Evolutionary conservation across 1,284 basidiomycete species (phyloP), one percentile per base, ranked within the genome.

Genomic region (Somion occarium): DNA sequence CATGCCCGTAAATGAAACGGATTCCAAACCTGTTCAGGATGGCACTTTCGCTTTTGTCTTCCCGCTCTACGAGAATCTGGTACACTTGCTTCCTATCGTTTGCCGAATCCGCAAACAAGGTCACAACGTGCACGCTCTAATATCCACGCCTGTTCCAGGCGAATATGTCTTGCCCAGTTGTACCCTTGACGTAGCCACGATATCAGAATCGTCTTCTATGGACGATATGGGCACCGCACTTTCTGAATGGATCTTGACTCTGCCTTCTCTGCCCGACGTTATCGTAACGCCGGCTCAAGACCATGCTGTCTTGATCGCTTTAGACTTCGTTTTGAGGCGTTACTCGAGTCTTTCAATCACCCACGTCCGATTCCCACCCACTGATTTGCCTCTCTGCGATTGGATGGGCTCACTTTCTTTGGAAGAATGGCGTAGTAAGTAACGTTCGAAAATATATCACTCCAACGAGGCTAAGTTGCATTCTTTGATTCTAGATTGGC

Each of bases 401-500:
- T 90, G 88, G 88, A 82, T 89, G 71, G 72, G 76, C 1, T 70
- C 80, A 1, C 66, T 89, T 15, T 71, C 76, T 1, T 55, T 80
- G 15, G 45, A 64, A 22, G 83, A 87, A 63, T 81, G 76, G 74
- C 68, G 65, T 66, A 76, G 83, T 85, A 59, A 48, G 72, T 64
- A 18, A 12, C 20, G 46, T 18, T 38, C 38, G 12, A n/a, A n/a
- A n/a, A n/a, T n/a, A n/a, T n/a, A n/a, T n/a, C n/a, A n/a, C n/a
- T n/a, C n/a, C n/a, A n/a, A n/a, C n/a, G n/a, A n/a, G n/a, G n/a
- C n/a, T n/a, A n/a, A n/a, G n/a, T n/a, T n/a, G n/a, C n/a, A n/a
- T n/a, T n/a, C n/a, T n/a, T n/a, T n/a, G n/a, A n/a, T n/a, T n/a
- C 48, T 60, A 93, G 90, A 82, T 61, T 93, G 88, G 88, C 74